Percentiles rank a stretch among this genome's conserved stretches.
Conservation (phyloP, 441 rosid genomes). For the Metrosideros polymorpha region DNA sequence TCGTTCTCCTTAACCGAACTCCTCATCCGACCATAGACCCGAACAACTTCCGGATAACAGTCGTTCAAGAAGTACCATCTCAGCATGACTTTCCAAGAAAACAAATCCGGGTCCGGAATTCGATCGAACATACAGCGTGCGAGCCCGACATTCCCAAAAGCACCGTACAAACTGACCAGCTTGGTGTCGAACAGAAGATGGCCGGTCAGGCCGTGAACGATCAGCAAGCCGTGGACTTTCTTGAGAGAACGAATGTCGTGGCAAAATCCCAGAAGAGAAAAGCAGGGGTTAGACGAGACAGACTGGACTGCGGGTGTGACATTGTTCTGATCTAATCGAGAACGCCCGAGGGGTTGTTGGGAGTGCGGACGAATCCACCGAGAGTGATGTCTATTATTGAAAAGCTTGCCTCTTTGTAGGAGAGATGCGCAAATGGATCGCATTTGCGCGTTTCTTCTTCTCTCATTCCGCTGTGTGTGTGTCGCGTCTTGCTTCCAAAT, state of each 20-base stretch:
- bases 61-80: slow-evolving; percentile 36
- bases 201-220: slow-evolving; percentile 30
- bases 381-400: neutral
- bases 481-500: neutral
- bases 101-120: slow-evolving; percentile 46
- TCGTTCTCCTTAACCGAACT: slow-evolving; percentile 16
- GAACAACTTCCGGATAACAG: slow-evolving; percentile 18
- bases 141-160: slow-evolving; percentile 27
- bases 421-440: neutral
- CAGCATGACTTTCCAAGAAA: slow-evolving; percentile 44
- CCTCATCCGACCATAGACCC: slow-evolving; percentile 19
- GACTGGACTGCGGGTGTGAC: slow-evolving; percentile 1
- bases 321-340: neutral
- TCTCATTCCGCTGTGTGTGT: neutral
- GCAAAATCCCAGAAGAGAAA: slow-evolving; percentile 37
- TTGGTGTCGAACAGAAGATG: slow-evolving; percentile 46
- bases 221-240: slow-evolving; percentile 30
- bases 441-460: neutral
- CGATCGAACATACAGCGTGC: slow-evolving; percentile 52
- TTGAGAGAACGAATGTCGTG: slow-evolving; percentile 27
- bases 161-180: slow-evolving; percentile 53
- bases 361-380: neutral
- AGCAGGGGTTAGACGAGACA: slow-evolving; percentile 20
- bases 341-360: neutral
- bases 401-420: neutral